Evolutionary conservation across 2,329 filamentous ascomycete genomes (phyloP).

Genomic region (Cercospora sp.): DNA sequence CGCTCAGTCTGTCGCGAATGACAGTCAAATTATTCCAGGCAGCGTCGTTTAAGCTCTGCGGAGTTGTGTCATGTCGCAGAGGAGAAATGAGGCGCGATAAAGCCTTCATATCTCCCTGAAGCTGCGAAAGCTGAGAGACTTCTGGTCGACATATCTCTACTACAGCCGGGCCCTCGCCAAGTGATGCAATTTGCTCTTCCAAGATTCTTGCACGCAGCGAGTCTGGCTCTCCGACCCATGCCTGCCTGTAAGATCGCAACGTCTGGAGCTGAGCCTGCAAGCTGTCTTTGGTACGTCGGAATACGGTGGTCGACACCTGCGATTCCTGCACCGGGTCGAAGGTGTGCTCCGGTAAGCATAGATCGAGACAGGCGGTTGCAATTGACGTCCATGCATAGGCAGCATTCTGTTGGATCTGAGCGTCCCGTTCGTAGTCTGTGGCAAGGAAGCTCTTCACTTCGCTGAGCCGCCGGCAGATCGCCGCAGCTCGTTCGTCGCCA

Average conservation of each 20-base stretch:
- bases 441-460: neutral
- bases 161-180: constrained; percentile 68
- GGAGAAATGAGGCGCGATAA: constrained; percentile 30
- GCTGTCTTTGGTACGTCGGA: constrained; percentile 57
- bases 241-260: constrained; percentile 64
- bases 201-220: constrained; percentile 68
- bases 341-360: constrained; percentile 83
- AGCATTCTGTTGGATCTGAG: neutral
- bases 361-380: constrained; percentile 68
- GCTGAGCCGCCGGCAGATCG: constrained; percentile 10
- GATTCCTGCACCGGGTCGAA: constrained; percentile 74
- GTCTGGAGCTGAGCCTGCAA: constrained; percentile 61
- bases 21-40: constrained; percentile 48
- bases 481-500: neutral
- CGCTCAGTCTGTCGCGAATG: constrained; percentile 68
- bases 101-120: constrained; percentile 74
- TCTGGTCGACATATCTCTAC: constrained; percentile 71
- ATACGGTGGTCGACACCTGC: constrained; percentile 63
- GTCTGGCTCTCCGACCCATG: constrained; percentile 66
- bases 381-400: constrained; percentile 72
- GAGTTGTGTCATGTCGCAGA: constrained; percentile 5
- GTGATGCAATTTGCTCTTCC: constrained; percentile 59
- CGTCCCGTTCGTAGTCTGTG: neutral
- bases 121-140: constrained; percentile 64
- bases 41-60: constrained; percentile 15